These are phyloP conservation scores for Neofusicoccum sp. DNA, from an alignment of 2,329 filamentous ascomycete species.

Conservation along the genomic window DNA sequence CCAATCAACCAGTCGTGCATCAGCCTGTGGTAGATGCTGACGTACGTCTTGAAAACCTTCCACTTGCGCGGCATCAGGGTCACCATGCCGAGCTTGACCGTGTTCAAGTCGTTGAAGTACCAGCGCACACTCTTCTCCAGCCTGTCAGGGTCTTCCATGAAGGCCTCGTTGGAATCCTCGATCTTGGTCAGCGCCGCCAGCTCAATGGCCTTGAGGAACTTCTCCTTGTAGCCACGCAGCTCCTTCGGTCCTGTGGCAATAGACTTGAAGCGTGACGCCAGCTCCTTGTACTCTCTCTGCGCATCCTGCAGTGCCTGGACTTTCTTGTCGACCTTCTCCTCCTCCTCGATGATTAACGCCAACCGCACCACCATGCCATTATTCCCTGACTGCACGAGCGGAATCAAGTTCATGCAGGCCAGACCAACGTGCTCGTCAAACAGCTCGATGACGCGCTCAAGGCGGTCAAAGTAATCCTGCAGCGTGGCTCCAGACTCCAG, in stretches of 20 bases:
- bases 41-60: slow-evolving; percentile 90
- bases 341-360: slow-evolving; percentile 87
- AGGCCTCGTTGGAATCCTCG: slow-evolving; percentile 66
- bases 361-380: slow-evolving; percentile 86
- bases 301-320: slow-evolving; percentile 91
- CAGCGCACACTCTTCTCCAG: slow-evolving; percentile 88
- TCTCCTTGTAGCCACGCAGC: slow-evolving; percentile 93
- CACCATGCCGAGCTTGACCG: slow-evolving; percentile 89
- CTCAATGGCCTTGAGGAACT: slow-evolving; percentile 80
- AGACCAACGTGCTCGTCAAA: slow-evolving; percentile 94
- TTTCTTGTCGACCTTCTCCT: slow-evolving; percentile 93
- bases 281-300: slow-evolving; percentile 91
- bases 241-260: slow-evolving; percentile 92
- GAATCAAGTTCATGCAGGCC: slow-evolving; percentile 86
- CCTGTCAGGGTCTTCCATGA: slow-evolving; percentile 76
- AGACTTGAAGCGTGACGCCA: slow-evolving; percentile 88
- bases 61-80: slow-evolving; percentile 92
- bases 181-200: slow-evolving; percentile 73
- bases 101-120: slow-evolving; percentile 98
- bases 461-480: slow-evolving; percentile 80
- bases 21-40: slow-evolving; percentile 82
- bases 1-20: slow-evolving; percentile 93
- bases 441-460: slow-evolving; percentile 87
- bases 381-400: slow-evolving; percentile 81
- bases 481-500: slow-evolving; percentile 72